phyloP scores from a whole-genome alignment of 225 moss, liverwort and hornwort species.

The Asterella californica region DNA sequence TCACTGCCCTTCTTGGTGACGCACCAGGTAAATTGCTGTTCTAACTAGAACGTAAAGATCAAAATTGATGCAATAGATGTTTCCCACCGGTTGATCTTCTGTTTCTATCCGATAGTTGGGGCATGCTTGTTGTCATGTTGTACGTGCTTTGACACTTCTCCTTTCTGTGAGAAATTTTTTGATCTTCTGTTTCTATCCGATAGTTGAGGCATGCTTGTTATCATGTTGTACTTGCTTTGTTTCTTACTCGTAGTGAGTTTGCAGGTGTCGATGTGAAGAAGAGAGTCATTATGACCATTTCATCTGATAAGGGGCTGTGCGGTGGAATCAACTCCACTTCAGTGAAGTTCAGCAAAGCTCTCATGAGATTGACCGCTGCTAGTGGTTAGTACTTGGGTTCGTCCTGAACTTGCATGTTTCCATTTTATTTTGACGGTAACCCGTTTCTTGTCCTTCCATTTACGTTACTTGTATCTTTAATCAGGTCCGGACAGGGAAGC shows the following conservation, averaged over 20 bases:
- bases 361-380: constrained; percentile 52
- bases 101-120: background rate
- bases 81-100: background rate
- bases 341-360: constrained; percentile 78
- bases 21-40: constrained; percentile 37
- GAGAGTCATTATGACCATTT: constrained; percentile 69
- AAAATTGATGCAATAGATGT: too few species aligned
- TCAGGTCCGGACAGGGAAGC: constrained; percentile 53
- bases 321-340: constrained; percentile 94
- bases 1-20: constrained; percentile 78
- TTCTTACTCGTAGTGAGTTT: background rate
- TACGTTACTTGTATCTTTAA: background rate
- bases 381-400: constrained; percentile 24
- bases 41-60: background rate
- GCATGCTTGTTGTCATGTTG: background rate
- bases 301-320: constrained; percentile 90
- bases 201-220: background rate
- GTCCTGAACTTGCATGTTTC: background rate
- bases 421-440: background rate
- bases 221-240: background rate
- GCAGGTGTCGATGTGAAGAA: constrained; percentile 54
- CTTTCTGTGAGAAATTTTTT: too few species aligned
- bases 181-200: background rate
- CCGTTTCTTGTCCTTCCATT: background rate
- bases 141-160: background rate